Conservation (phyloP, 345 rosid genomes). For the Diplotaxis tenuifolia region DNA sequence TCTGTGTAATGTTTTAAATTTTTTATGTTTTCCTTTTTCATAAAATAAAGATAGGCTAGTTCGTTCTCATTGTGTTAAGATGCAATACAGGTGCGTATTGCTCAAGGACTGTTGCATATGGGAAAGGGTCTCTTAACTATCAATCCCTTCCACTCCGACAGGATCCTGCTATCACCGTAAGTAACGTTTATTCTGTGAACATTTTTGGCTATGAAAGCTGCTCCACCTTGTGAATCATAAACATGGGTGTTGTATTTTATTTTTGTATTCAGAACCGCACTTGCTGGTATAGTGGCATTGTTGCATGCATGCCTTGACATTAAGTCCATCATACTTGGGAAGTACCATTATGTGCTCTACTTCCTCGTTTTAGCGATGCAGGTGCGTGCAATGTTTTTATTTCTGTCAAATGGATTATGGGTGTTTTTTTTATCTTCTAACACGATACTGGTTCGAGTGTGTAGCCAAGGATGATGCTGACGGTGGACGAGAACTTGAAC, state of each 20-base stretch:
- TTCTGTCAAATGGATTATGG: neutral
- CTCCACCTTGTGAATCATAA: neutral
- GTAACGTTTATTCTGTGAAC: constrained; percentile 29
- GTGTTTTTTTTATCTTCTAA: neutral
- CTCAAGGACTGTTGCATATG: constrained; percentile 93
- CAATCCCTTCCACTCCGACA: constrained; percentile 91
- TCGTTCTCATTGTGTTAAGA: neutral
- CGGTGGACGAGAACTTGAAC: constrained; percentile 80
- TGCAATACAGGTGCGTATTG: constrained; percentile 75
- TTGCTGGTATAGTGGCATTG: constrained; percentile 79
- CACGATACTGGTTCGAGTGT: neutral
- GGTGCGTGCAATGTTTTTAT: constrained; percentile 38
- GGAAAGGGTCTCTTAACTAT: constrained; percentile 94
- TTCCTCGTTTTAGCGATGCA: constrained; percentile 95
- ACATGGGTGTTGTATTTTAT: neutral
- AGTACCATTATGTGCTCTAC: constrained; percentile 86
- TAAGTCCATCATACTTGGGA: constrained; percentile 76
- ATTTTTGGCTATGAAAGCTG: neutral
- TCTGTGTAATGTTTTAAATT: neutral
- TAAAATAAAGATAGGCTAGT: neutral
- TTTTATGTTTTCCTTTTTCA: neutral
- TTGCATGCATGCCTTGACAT: constrained; percentile 92
- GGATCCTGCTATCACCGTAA: constrained; percentile 85
- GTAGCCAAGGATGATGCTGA: constrained; percentile 96
- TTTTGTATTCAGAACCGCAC: constrained; percentile 59